Percentiles rank a stretch among this genome's conserved stretches.
These are phyloP conservation scores for Fusarium scirpi DNA, from an alignment of 2,329 filamentous ascomycete genomes.

Conservation along the genomic window DNA sequence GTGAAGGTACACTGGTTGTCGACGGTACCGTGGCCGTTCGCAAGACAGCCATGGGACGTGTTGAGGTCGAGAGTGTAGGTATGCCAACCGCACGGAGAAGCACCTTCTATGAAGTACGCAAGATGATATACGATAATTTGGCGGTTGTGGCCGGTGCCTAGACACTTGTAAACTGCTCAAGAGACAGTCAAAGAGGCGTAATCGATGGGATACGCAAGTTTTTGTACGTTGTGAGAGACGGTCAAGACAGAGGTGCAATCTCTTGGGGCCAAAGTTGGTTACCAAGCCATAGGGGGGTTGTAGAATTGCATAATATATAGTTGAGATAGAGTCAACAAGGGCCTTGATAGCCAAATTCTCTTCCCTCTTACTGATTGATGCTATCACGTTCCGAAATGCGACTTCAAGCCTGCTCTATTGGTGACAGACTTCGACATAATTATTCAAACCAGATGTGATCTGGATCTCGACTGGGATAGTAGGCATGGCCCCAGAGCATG, in stretches of 20 bases:
- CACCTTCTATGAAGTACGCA: slow-evolving; percentile 88
- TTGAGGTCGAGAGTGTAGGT: slow-evolving; percentile 86
- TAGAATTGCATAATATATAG: neutral
- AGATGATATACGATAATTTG: slow-evolving; percentile 91
- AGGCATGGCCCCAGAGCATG: neutral
- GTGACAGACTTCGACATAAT: neutral
- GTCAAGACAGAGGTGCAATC: slow-evolving; percentile 26
- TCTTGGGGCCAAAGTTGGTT: slow-evolving; percentile 19
- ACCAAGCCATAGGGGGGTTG: slow-evolving; percentile 2
- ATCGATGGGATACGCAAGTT: slow-evolving; percentile 29
- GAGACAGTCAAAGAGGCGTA: slow-evolving; percentile 8
- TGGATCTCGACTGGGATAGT: neutral
- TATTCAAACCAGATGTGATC: neutral
- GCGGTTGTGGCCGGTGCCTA: slow-evolving; percentile 86
- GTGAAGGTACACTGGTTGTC: slow-evolving; percentile 90
- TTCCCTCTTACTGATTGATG: neutral
- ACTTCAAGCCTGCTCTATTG: neutral
- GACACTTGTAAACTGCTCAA: neutral
- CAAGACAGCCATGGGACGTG: slow-evolving; percentile 86
- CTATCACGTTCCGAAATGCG: neutral
- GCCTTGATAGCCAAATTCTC: slow-evolving; percentile 4
- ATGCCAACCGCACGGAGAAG: slow-evolving; percentile 58
- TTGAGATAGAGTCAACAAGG: slow-evolving; percentile 20
- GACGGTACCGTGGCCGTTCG: slow-evolving; percentile 89
- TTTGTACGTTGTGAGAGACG: slow-evolving; percentile 20